Evolutionary conservation across 352 stramenopile genomes (phyloP).

Genomic region (Phytopythium vexans): DNA sequence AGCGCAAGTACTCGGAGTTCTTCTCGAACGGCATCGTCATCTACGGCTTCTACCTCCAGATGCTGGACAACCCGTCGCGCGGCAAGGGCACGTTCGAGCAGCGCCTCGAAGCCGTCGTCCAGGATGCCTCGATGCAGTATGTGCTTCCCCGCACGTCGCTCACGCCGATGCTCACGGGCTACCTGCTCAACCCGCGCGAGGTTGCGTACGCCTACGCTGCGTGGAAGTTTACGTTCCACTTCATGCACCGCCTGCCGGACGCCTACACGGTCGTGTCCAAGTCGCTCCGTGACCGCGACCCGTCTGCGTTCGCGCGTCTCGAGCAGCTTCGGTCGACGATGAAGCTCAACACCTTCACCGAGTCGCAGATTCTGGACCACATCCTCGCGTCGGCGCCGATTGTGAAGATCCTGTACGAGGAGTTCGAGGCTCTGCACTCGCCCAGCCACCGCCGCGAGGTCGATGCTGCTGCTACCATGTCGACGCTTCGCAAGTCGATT

Average conservation of each 20-base stretch:
- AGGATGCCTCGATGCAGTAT: conserved; percentile 80
- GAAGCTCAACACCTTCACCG: conserved; percentile 87
- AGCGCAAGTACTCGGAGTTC: conserved; percentile 84
- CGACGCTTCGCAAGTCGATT: conserved; percentile 67
- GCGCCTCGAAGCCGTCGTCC: conserved; percentile 57
- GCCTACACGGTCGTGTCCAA: conserved; percentile 77
- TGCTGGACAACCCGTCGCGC: conserved; percentile 50
- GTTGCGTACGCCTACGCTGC: conserved; percentile 84
- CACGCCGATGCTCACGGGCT: conserved; percentile 77
- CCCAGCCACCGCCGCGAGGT: conserved; percentile 27
- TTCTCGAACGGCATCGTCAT: conserved; percentile 84
- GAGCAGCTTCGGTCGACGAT: conserved; percentile 78
- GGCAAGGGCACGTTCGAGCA: conserved; percentile 64
- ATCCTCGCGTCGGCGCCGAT: conserved; percentile 68
- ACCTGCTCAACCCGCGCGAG: conserved; percentile 69
- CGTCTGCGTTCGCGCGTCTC: conserved; percentile 67
- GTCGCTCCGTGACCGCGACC: conserved; percentile 73
- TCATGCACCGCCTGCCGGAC: conserved; percentile 82
- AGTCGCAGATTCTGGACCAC: conserved; percentile 85
- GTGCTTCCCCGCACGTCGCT: conserved; percentile 80
- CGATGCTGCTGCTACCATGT: conserved; percentile 56
- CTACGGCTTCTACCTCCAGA: conserved; percentile 83
- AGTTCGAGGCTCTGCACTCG: conserved; percentile 74
- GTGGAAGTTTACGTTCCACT: conserved; percentile 89
- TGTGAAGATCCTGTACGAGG: conserved; percentile 74